phyloP scores from a whole-genome alignment of 2,329 filamentous ascomycete genomes.

The Colletotrichum eleusines region DNA sequence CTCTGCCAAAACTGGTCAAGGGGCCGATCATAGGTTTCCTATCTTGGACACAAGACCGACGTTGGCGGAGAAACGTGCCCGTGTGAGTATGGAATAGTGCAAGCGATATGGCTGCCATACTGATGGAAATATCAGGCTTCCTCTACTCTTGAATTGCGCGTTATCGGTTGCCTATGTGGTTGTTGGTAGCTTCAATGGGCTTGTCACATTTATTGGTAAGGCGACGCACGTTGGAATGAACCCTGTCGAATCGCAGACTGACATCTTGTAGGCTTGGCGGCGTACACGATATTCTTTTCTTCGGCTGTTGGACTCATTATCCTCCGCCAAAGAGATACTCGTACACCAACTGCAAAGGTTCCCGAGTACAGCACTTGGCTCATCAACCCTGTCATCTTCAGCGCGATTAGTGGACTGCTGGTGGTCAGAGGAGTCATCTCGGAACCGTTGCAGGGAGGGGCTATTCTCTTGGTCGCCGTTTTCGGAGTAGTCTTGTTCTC shows the following conservation, averaged over 20 bases:
- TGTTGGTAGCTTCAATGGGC: slow-evolving; percentile 45
- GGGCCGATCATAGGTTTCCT: slow-evolving; percentile 43
- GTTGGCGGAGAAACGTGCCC: slow-evolving; percentile 43
- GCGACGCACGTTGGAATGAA: background rate
- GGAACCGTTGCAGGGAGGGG: slow-evolving; percentile 47
- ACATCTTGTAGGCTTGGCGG: slow-evolving; percentile 43
- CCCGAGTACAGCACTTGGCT: slow-evolving; percentile 45
- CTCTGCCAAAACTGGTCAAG: slow-evolving; percentile 42
- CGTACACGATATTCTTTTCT: slow-evolving; percentile 46
- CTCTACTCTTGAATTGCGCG: slow-evolving; percentile 44
- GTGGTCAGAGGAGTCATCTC: slow-evolving; percentile 47
- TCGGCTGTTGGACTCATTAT: slow-evolving; percentile 46
- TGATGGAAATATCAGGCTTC: slow-evolving; percentile 41
- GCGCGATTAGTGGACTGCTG: slow-evolving; percentile 45
- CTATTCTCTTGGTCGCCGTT: slow-evolving; percentile 47
- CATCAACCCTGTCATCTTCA: slow-evolving; percentile 47
- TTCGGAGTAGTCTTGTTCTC: slow-evolving; percentile 46
- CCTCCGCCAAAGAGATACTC: slow-evolving; percentile 43
- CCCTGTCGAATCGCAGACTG: background rate
- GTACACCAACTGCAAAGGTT: slow-evolving; percentile 34
- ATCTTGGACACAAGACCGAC: slow-evolving; percentile 44
- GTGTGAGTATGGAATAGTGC: slow-evolving; percentile 39
- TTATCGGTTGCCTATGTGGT: slow-evolving; percentile 46
- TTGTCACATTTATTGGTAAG: slow-evolving; percentile 46
- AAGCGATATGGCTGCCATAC: slow-evolving; percentile 9